Conservation (phyloP, 75 land plant genomes). For the Isoetes taiwanensis region DNA sequence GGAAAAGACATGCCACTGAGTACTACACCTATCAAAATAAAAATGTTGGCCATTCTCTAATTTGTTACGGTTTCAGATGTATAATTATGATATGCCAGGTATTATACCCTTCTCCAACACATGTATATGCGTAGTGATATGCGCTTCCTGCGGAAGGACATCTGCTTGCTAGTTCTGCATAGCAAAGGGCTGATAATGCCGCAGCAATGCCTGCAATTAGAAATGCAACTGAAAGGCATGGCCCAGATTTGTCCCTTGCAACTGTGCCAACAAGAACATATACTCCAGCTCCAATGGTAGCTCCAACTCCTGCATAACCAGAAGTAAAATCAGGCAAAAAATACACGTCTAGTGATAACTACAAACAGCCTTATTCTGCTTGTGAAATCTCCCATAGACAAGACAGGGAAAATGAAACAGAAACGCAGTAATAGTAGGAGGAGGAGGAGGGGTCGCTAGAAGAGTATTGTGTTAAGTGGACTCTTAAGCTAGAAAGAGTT, state of each 20-base stretch:
- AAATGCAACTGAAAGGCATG: constrained; percentile 76
- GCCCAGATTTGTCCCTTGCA: constrained; percentile 87
- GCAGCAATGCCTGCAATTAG: constrained; percentile 93
- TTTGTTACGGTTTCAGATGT: background rate
- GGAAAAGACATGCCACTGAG: background rate
- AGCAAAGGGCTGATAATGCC: constrained; percentile 93
- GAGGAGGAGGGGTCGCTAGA: too few species aligned
- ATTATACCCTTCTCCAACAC: constrained; percentile 92
- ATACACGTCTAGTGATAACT: too few species aligned
- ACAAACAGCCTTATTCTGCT: too few species aligned
- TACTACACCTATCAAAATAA: background rate
- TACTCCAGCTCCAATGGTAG: constrained; percentile 96
- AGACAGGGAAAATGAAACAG: too few species aligned
- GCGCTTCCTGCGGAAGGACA: constrained; percentile 99
- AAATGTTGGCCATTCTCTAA: background rate
- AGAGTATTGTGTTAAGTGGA: too few species aligned
- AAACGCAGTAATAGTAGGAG: too few species aligned
- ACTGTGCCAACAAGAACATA: constrained; percentile 96
- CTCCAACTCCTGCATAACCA: constrained; percentile 94
- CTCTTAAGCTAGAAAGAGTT: too few species aligned
- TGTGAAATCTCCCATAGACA: too few species aligned
- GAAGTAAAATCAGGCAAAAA: too few species aligned
- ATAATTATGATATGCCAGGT: background rate
- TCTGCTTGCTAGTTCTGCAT: constrained; percentile 95
- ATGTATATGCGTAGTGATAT: constrained; percentile 93